Evolutionary conservation across 129 eudicot species (phyloP).

Genomic region (Artemisia tridentata): DNA sequence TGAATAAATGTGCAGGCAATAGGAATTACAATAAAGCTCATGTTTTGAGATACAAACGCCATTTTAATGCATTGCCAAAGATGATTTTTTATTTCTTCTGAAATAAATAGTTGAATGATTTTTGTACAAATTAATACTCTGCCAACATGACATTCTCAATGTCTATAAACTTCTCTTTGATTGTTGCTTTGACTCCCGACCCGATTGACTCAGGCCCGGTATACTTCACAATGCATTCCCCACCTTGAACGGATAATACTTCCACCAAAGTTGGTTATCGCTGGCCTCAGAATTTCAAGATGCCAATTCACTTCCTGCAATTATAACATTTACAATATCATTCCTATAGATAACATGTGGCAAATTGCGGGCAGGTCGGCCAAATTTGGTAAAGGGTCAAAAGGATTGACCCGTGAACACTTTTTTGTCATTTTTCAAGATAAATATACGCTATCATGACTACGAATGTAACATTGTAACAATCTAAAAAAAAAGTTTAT

Average conservation of each 20-base stretch:
- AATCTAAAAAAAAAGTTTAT: not conserved
- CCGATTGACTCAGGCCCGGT: constrained; percentile 84
- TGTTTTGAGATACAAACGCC: too few relatives aligned
- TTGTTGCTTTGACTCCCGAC: constrained; percentile 88
- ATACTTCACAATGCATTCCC: constrained; percentile 72
- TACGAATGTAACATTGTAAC: not conserved
- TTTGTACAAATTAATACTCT: not conserved
- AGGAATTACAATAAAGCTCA: too few relatives aligned
- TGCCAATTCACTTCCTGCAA: constrained; percentile 78
- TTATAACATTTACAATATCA: not conserved
- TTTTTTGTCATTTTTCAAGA: too few relatives aligned
- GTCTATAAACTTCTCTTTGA: constrained; percentile 91
- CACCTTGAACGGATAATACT: constrained; percentile 60
- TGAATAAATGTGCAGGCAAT: too few relatives aligned
- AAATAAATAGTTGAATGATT: too few relatives aligned
- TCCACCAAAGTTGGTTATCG: constrained; percentile 90
- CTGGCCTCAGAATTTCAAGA: constrained; percentile 86
- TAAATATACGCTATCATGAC: not conserved
- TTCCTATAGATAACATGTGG: too few relatives aligned
- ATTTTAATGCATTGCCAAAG: too few relatives aligned
- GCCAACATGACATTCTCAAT: constrained; percentile 67
- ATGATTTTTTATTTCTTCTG: too few relatives aligned
- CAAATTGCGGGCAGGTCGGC: too few relatives aligned
- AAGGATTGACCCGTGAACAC: too few relatives aligned
- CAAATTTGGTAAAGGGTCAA: too few relatives aligned